Conservation (phyloP, 768 basidiomycete species). For the Pleurotus sapidus region DNA sequence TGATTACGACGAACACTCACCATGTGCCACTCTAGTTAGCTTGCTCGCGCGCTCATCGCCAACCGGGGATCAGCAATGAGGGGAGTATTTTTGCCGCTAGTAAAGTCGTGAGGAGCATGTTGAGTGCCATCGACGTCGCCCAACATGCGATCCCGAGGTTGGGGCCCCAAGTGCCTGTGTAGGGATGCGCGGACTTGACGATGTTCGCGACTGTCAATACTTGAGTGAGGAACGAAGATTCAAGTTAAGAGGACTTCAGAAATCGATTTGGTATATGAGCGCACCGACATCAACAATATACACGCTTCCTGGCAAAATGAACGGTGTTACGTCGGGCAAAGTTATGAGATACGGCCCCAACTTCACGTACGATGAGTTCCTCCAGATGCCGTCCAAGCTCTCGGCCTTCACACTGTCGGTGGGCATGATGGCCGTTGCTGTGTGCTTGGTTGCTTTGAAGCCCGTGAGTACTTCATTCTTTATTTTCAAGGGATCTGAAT, state of each 20-base stretch:
- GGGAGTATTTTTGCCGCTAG: neutral
- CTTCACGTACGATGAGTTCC: constrained; percentile 78
- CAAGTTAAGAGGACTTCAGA: too few species aligned
- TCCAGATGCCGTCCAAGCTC: constrained; percentile 35
- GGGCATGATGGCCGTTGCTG: constrained; percentile 26
- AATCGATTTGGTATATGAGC: neutral
- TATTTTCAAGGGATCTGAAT: neutral
- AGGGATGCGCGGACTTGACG: neutral
- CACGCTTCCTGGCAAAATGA: neutral
- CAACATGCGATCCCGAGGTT: constrained; percentile 1
- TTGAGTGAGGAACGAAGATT: neutral
- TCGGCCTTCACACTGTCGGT: constrained; percentile 34
- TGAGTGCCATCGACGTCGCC: neutral
- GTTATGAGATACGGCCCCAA: constrained; percentile 55
- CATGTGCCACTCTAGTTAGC: too few species aligned
- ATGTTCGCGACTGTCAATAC: neutral
- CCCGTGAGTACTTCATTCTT: constrained; percentile 32
- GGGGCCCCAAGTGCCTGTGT: constrained; percentile 1
- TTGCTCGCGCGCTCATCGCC: too few species aligned
- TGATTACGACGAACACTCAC: too few species aligned
- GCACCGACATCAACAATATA: neutral
- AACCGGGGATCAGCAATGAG: too few species aligned
- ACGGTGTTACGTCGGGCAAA: constrained; percentile 15
- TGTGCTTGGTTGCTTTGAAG: constrained; percentile 20
- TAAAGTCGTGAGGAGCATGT: neutral